Evolutionary conservation across 2,329 filamentous ascomycete genomes (phyloP).

Genomic region (Didymella keratinophila): DNA sequence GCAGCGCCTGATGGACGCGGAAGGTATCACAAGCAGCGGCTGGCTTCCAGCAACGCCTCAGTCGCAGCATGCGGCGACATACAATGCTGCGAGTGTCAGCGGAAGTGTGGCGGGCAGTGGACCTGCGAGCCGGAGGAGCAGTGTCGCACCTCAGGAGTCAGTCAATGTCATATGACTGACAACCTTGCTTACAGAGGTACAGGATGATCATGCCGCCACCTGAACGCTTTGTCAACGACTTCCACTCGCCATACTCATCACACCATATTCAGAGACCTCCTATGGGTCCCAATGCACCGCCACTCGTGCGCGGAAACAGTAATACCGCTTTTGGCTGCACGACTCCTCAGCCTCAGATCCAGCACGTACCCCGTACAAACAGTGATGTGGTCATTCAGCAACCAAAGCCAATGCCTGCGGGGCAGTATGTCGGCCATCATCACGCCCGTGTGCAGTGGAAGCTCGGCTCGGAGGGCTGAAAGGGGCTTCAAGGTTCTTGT

Average conservation of each 20-base stretch:
- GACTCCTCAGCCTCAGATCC: slow-evolving; percentile 20
- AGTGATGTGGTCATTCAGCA: slow-evolving; percentile 41
- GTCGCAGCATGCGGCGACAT: slow-evolving; percentile 42
- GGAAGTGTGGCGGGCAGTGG: slow-evolving; percentile 28
- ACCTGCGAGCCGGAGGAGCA: slow-evolving; percentile 35
- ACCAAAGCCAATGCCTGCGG: slow-evolving; percentile 38
- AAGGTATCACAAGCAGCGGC: slow-evolving; percentile 47
- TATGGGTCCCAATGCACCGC: slow-evolving; percentile 7
- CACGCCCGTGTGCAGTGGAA: slow-evolving; percentile 46
- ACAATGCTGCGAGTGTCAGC: slow-evolving; percentile 28
- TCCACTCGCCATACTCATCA: slow-evolving; percentile 30
- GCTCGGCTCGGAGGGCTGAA: slow-evolving; percentile 43
- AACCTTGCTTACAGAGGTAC: background rate
- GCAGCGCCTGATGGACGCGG: slow-evolving; percentile 42
- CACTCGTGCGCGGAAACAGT: slow-evolving; percentile 34
- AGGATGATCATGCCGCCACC: slow-evolving; percentile 10
- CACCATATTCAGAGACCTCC: slow-evolving; percentile 32
- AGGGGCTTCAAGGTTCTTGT: background rate
- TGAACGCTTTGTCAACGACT: slow-evolving; percentile 28
- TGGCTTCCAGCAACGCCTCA: slow-evolving; percentile 48
- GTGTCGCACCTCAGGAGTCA: slow-evolving; percentile 40
- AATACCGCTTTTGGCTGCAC: slow-evolving; percentile 27
- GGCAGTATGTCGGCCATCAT: slow-evolving; percentile 24
- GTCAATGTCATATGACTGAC: background rate
- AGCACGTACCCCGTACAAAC: slow-evolving; percentile 30